Evolutionary conservation across 75 land plant species (phyloP).

Genomic region (Pseudotsuga menziesii): DNA sequence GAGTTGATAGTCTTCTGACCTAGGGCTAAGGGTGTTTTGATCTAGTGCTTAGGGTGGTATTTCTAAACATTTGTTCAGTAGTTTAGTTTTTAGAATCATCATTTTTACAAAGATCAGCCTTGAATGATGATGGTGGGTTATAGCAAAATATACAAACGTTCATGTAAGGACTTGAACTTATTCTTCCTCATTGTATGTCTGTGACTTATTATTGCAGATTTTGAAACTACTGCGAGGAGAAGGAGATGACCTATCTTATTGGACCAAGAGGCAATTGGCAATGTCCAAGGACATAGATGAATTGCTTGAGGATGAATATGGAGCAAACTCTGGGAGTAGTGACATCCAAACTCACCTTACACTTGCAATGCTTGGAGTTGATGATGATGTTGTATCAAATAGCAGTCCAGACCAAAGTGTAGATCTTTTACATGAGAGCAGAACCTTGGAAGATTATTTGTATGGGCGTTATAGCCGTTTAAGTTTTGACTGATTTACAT

Average conservation of each 20-base stretch:
- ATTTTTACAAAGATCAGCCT: too few relatives aligned
- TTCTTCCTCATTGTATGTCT: not conserved
- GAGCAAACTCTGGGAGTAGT: slow-evolving; percentile 11
- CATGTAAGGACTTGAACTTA: not conserved
- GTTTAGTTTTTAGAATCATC: not conserved
- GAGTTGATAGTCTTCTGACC: not conserved
- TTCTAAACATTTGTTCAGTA: not conserved
- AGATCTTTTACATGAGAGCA: slow-evolving; percentile 21
- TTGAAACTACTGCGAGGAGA: slow-evolving; percentile 62
- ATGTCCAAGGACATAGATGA: slow-evolving; percentile 17
- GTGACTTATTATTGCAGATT: slow-evolving; percentile 30
- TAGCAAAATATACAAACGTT: not conserved
- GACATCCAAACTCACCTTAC: slow-evolving; percentile 52
- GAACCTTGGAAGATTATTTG: slow-evolving; percentile 51
- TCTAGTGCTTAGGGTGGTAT: not conserved
- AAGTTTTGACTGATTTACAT: slow-evolving; percentile 23
- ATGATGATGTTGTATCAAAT: slow-evolving; percentile 53
- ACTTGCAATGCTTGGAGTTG: slow-evolving; percentile 65
- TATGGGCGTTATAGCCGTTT: slow-evolving; percentile 30
- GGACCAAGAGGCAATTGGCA: slow-evolving; percentile 14
- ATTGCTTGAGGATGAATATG: slow-evolving; percentile 30
- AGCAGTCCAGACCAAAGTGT: slow-evolving; percentile 45
- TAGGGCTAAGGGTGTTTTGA: not conserved
- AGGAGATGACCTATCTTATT: slow-evolving; percentile 15
- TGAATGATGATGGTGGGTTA: too few relatives aligned